Evolutionary conservation across 257 asterid genomes (phyloP), one percentile per base, ranked within the genome.

Genomic region (Plantago ovata): DNA sequence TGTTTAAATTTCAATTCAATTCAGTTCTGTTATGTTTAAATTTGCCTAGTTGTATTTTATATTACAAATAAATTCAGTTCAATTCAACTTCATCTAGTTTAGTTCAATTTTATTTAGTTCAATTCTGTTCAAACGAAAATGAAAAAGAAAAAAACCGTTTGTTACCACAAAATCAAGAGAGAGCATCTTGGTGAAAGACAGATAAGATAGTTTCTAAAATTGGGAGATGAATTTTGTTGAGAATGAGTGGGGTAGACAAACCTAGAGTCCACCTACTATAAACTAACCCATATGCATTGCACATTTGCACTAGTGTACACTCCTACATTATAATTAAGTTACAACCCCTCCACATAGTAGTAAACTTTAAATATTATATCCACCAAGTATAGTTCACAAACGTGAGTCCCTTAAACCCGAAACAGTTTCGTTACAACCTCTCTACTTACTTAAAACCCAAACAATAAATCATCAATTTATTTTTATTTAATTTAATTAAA

Each of bases 181-280:
- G 36, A 28, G 4, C 4, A 28, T 28, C 36, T 28, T 28, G 36
- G 36, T 28, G 36, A 28, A 28, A 28, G 36, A 28, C 36, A 50
- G 28, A 20, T 50, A 50, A 10, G n/a, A n/a, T n/a, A n/a, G 56
- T 63, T 38, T 53, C 50, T 64, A 78, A 66, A 77, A 76, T 66
- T 61, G 66, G 86, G 83, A 80, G 62, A 78, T 64, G n/a, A n/a
- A n/a, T n/a, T 71, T 66, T 48, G 61, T 42, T 58, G 45, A 32
- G 20, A 38, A 19, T n/a, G 66, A 38, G 50, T 61, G 67, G 67
- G 61, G 38, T 58, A 46, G 77, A 70, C 79, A 72, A 63, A 68
- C 59, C 71, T 68, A 68, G 70, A 55, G 72, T 67, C 78, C 77
- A 80, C 73, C 81, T 63, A 77, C 82, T 66, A n/a, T n/a, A n/a